These are phyloP conservation scores for Monosporascus sp. DNA, from an alignment of 2,329 filamentous ascomycete genomes.

Conservation along the genomic window DNA sequence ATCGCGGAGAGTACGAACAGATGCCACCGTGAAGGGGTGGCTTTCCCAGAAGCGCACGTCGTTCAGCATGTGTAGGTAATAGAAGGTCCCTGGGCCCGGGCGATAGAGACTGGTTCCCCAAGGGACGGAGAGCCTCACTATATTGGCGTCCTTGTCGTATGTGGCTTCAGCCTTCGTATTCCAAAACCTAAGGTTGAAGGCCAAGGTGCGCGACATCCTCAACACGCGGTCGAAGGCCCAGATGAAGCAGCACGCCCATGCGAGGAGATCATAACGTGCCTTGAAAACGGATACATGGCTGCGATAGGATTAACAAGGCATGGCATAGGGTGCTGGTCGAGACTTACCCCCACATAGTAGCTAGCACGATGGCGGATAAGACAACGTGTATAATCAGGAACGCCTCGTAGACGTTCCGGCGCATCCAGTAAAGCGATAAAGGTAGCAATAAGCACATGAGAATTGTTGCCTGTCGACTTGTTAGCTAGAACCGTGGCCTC, in stretches of 20 bases:
- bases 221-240: slow-evolving; percentile 46
- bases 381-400: slow-evolving; percentile 47
- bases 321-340: slow-evolving; percentile 4
- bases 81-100: slow-evolving; percentile 37
- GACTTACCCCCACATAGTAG: slow-evolving; percentile 47
- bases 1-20: slow-evolving; percentile 8
- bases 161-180: slow-evolving; percentile 27
- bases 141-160: slow-evolving; percentile 34
- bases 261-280: slow-evolving; percentile 41
- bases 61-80: slow-evolving; percentile 39
- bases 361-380: slow-evolving; percentile 43
- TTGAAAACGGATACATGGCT: slow-evolving; percentile 49
- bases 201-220: slow-evolving; percentile 36
- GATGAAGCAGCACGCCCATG: slow-evolving; percentile 43
- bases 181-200: slow-evolving; percentile 35
- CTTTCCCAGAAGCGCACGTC: slow-evolving; percentile 40
- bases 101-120: slow-evolving; percentile 27
- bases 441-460: slow-evolving; percentile 40
- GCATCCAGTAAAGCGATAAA: slow-evolving; percentile 46
- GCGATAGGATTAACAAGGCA: not conserved
- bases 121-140: slow-evolving; percentile 36
- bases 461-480: slow-evolving; percentile 30
- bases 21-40: slow-evolving; percentile 44
- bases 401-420: slow-evolving; percentile 46
- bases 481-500: not conserved